These are phyloP conservation scores for Panicum hallii DNA, from an alignment of 202 grass and related monocot species.

Conservation along the genomic window DNA sequence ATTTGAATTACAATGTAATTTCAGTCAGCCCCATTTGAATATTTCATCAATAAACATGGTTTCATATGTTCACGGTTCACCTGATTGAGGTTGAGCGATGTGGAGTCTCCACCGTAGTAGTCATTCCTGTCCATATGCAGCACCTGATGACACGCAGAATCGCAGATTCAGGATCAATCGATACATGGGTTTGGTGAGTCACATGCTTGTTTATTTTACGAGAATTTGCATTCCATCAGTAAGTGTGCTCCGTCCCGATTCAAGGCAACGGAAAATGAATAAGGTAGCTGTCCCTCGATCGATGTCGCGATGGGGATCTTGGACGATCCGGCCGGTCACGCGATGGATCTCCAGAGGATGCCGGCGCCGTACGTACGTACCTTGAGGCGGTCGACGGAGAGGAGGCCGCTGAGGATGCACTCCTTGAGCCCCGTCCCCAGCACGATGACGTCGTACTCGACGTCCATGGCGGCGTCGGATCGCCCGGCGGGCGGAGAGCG, in stretches of 20 bases:
- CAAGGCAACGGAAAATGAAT: not conserved
- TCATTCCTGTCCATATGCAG: slow-evolving; percentile 88
- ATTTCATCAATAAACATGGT: not conserved
- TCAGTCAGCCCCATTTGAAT: not conserved
- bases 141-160: slow-evolving; percentile 42
- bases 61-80: slow-evolving; percentile 12
- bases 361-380: slow-evolving; percentile 13
- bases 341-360: not conserved
- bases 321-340: no score
- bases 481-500: no score
- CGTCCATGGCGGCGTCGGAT: slow-evolving; percentile 54
- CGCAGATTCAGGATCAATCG: no score
- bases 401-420: slow-evolving; percentile 80
- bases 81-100: slow-evolving; percentile 76
- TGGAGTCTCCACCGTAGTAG: slow-evolving; percentile 80
- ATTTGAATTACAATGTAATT: not conserved
- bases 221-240: no score
- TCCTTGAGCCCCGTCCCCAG: slow-evolving; percentile 59
- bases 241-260: not conserved
- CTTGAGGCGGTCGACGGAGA: slow-evolving; percentile 99
- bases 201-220: no score
- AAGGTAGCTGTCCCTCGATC: no score
- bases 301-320: no score
- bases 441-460: slow-evolving; percentile 98
- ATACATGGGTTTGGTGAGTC: no score